phyloP scores from a whole-genome alignment of 2,329 filamentous ascomycete species.

The Botrytis paeoniae region DNA sequence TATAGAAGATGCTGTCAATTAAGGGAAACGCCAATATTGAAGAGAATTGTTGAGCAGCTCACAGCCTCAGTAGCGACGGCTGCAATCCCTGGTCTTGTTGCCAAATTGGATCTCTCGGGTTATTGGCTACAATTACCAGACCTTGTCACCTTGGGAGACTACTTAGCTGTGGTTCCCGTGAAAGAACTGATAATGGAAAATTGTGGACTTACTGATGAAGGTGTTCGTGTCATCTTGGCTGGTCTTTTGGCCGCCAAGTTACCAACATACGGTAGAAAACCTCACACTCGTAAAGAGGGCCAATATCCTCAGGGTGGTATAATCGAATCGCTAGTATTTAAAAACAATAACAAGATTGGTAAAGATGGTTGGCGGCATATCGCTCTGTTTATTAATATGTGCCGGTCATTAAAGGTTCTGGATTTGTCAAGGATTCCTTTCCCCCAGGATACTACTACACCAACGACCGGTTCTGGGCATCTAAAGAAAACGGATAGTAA shows the following conservation, averaged over 20 bases:
- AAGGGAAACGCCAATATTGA: constrained; percentile 86
- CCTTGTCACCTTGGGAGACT: constrained; percentile 84
- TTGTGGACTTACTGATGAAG: constrained; percentile 82
- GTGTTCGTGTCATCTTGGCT: constrained; percentile 79
- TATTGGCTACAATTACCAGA: constrained; percentile 83
- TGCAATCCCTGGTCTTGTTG: constrained; percentile 66
- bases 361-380: constrained; percentile 89
- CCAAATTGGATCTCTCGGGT: constrained; percentile 77
- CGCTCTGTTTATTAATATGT: constrained; percentile 85
- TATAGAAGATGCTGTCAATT: constrained; percentile 94
- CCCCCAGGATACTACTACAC: constrained; percentile 45
- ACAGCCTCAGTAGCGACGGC: constrained; percentile 61
- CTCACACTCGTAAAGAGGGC: constrained; percentile 26
- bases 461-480: constrained; percentile 26
- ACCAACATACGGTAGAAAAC: constrained; percentile 46
- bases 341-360: constrained; percentile 83
- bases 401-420: constrained; percentile 77
- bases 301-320: constrained; percentile 56
- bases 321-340: constrained; percentile 81
- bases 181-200: constrained; percentile 84
- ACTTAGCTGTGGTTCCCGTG: constrained; percentile 88
- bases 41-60: constrained; percentile 88
- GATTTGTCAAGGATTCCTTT: constrained; percentile 86
- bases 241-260: constrained; percentile 78
- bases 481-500: constrained; percentile 25